A percentile compares a stretch with the other conserved stretches of the same genome.
Conservation (phyloP, 768 basidiomycete genomes). For the Tylopilus sp. region DNA sequence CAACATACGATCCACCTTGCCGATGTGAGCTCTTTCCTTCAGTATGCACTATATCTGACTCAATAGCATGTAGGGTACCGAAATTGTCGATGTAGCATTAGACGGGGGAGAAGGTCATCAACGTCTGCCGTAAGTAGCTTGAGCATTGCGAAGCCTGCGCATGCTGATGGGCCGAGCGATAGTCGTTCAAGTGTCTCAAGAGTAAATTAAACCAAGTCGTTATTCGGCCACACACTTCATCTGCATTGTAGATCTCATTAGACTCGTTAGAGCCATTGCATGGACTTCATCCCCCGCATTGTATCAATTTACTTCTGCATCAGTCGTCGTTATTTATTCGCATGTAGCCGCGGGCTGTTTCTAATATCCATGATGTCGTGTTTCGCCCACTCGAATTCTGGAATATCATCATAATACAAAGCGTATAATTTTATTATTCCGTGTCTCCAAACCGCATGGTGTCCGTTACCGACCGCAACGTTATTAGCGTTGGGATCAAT, state of each 20-base stretch:
- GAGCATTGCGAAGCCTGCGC: neutral
- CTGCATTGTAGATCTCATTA: slow-evolving; percentile 28
- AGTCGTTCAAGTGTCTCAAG: slow-evolving; percentile 47
- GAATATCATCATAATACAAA: slow-evolving; percentile 13
- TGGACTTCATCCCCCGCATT: slow-evolving; percentile 30
- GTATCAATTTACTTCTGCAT: slow-evolving; percentile 29
- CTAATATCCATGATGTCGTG: slow-evolving; percentile 23
- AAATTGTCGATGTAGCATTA: slow-evolving; percentile 49
- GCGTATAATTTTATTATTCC: slow-evolving; percentile 15
- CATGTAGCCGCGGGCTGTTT: slow-evolving; percentile 28
- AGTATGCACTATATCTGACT: neutral
- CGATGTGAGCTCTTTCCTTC: slow-evolving; percentile 46
- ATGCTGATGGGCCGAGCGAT: slow-evolving; percentile 11
- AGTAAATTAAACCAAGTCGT: slow-evolving; percentile 34
- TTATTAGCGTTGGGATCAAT: slow-evolving; percentile 17
- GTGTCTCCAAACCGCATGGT: slow-evolving; percentile 25
- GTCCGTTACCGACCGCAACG: slow-evolving; percentile 22
- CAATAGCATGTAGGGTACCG: slow-evolving; percentile 49
- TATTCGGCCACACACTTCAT: slow-evolving; percentile 15
- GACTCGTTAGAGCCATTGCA: slow-evolving; percentile 29
- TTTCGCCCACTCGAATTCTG: slow-evolving; percentile 16
- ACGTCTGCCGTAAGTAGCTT: slow-evolving; percentile 54
- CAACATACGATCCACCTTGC: slow-evolving; percentile 47
- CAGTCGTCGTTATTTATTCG: slow-evolving; percentile 27
- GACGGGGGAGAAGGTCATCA: slow-evolving; percentile 41